Percentiles rank a stretch among this genome's conserved stretches.
phyloP scores from a whole-genome alignment of 106 monocot genomes.

The Allium fistulosum region DNA sequence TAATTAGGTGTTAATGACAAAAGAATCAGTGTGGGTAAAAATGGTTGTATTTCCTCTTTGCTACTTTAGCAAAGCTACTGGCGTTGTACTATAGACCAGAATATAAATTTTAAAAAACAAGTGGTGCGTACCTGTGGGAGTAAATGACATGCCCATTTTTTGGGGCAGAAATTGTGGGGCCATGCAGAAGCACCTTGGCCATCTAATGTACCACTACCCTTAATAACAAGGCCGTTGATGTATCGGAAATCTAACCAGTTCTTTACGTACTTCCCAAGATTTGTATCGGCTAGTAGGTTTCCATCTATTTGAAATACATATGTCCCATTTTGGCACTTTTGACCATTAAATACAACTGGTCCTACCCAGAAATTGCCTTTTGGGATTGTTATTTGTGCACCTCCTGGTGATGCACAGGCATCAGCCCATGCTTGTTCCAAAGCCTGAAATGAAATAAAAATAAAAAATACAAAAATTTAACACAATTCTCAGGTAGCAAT shows the following conservation, averaged over 20 bases:
- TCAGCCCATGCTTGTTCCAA: background rate
- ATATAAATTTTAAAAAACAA: too few relatives aligned
- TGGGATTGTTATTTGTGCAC: background rate
- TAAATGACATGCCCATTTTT: background rate
- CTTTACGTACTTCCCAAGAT: background rate
- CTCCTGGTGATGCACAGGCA: background rate
- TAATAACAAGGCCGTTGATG: slow-evolving; percentile 23
- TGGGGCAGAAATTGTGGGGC: background rate
- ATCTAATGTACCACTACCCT: slow-evolving; percentile 15
- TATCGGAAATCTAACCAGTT: slow-evolving; percentile 38
- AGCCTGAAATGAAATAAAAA: background rate
- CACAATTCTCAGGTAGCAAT: too few relatives aligned
- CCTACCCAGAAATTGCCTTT: background rate
- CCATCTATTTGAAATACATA: background rate
- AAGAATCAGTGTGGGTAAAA: too few relatives aligned
- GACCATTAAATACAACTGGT: background rate
- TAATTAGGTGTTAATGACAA: too few relatives aligned
- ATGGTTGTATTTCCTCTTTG: too few relatives aligned
- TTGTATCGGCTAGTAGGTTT: slow-evolving; percentile 1
- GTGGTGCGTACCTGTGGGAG: background rate
- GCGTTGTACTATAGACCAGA: too few relatives aligned
- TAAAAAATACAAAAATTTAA: background rate
- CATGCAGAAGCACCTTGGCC: slow-evolving; percentile 1
- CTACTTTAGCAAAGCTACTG: too few relatives aligned
- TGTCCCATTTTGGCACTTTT: background rate